These are phyloP conservation scores for Scytalidium lignicola DNA, from an alignment of 2,329 filamentous ascomycete species.

Conservation along the genomic window DNA sequence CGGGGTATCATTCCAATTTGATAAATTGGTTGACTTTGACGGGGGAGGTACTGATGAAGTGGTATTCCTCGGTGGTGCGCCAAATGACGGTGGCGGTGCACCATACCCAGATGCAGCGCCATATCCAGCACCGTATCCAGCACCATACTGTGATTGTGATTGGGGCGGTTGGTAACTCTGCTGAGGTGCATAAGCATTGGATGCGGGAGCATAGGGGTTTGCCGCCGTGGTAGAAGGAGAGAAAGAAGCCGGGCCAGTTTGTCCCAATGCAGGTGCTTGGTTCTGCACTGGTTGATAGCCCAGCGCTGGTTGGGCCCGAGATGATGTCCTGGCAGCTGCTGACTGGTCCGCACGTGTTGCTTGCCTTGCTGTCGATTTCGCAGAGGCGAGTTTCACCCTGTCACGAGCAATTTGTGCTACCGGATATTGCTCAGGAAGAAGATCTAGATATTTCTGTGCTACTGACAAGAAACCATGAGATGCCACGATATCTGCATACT, in stretches of 20 bases:
- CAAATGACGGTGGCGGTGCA: slow-evolving; percentile 31
- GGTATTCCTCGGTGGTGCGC: slow-evolving; percentile 58
- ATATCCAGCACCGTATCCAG: slow-evolving; percentile 20
- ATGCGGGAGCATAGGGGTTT: slow-evolving; percentile 45
- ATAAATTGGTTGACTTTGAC: slow-evolving; percentile 64
- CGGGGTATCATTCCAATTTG: slow-evolving; percentile 93
- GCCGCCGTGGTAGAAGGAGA: slow-evolving; percentile 26
- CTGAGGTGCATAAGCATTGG: slow-evolving; percentile 33
- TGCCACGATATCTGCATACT: slow-evolving; percentile 93
- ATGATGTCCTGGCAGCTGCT: slow-evolving; percentile 33
- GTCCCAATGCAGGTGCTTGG: slow-evolving; percentile 20
- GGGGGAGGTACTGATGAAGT: slow-evolving; percentile 66
- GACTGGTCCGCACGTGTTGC: slow-evolving; percentile 28
- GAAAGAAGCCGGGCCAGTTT: slow-evolving; percentile 32
- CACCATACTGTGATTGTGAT: slow-evolving; percentile 29
- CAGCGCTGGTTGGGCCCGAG: slow-evolving; percentile 35
- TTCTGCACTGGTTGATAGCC: slow-evolving; percentile 47
- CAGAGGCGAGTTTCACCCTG: slow-evolving; percentile 78
- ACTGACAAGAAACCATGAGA: slow-evolving; percentile 80
- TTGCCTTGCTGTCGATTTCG: slow-evolving; percentile 44
- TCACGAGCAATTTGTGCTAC: slow-evolving; percentile 83
- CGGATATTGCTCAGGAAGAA: slow-evolving; percentile 77
- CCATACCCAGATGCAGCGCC: slow-evolving; percentile 23
- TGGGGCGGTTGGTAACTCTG: slow-evolving; percentile 33
- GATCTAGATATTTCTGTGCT: slow-evolving; percentile 85